Evolutionary conservation across 2,329 filamentous ascomycete genomes (phyloP), one percentile per base, ranked within the genome.

Genomic region (Calonectria leucothoes): DNA sequence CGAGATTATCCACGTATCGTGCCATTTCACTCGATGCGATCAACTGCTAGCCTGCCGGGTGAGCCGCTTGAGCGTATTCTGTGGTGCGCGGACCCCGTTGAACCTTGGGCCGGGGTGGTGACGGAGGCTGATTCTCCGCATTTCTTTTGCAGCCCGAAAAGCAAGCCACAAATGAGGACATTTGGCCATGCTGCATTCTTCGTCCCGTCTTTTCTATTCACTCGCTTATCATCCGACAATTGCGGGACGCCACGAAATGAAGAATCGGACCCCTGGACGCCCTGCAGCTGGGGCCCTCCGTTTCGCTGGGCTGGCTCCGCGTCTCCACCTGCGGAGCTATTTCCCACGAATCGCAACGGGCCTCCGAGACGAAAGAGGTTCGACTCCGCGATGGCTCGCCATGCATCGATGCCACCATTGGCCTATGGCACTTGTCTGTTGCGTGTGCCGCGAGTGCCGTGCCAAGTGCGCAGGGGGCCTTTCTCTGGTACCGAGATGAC

Each of bases 81-180:
- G 11, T 29, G 25, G 23, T 42, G 35, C 23, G 55, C 55, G 55
- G 51, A 55, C 29, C 51, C 29, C 27, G 51, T 31, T 15, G 25
- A 14, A 14, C 4, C 20, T 8, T 2, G 4, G 6, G 20, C 12
- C 14, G n/a, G 52, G 10, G 1, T 8, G 5, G n/a, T 20, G 0
- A 39, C 55, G 55, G 55, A 61, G 17, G 55, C 55, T 61, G 35
- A 25, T 61, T 61, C 55, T 61, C 55, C 55, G 55, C 55, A 61
- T 39, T 37, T 37, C 23, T 61, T 61, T 45, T 45, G 42, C 42
- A 45, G 20, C 39, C 20, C n/a, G n/a, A n/a, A 45, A n/a, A 45
- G 42, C 42, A 25, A 20, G 31, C 35, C 35, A 61, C 55, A 61
- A 61, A 61, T 61, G 37, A 23, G 55, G 55, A 45, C 39, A 45